Percentiles rank a stretch among this genome's conserved stretches.
Conservation (phyloP, 2,329 filamentous ascomycete species). For the Stromatinia cepivora region DNA sequence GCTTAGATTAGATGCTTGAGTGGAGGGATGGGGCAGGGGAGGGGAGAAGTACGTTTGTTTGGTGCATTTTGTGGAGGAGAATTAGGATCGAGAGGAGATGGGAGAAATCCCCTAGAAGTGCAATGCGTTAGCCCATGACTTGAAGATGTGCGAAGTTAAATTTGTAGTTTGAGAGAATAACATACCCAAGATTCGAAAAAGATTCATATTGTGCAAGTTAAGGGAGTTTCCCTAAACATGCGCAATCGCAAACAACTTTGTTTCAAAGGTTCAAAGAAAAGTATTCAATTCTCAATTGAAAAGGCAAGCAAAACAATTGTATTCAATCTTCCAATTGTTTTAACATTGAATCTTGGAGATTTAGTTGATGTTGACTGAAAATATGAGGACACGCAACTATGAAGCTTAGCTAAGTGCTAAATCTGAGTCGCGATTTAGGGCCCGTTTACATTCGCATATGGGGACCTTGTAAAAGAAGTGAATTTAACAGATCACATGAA, state of each 20-base stretch:
- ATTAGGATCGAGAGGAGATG: slow-evolving; percentile 94
- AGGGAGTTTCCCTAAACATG: slow-evolving; percentile 19
- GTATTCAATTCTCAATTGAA: background rate
- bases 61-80: slow-evolving; percentile 93
- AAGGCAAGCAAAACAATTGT: background rate
- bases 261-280: slow-evolving; percentile 11
- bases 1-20: background rate
- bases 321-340: slow-evolving; percentile 6
- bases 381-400: slow-evolving; percentile 38
- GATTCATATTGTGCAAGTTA: slow-evolving; percentile 57
- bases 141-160: background rate
- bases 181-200: slow-evolving; percentile 67
- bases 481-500: no score
- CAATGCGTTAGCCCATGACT: slow-evolving; percentile 19
- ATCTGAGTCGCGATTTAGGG: slow-evolving; percentile 13
- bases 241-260: slow-evolving; percentile 8
- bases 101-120: slow-evolving; percentile 78
- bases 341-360: background rate
- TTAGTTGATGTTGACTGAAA: background rate
- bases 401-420: slow-evolving; percentile 28
- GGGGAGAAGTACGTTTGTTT: slow-evolving; percentile 69
- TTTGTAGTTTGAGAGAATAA: background rate
- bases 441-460: no score
- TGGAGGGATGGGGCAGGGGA: slow-evolving; percentile 20
- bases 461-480: no score